Evolutionary conservation across 768 basidiomycete genomes (phyloP), one percentile per base, ranked within the genome.

Genomic region (Termitomyces sp.): DNA sequence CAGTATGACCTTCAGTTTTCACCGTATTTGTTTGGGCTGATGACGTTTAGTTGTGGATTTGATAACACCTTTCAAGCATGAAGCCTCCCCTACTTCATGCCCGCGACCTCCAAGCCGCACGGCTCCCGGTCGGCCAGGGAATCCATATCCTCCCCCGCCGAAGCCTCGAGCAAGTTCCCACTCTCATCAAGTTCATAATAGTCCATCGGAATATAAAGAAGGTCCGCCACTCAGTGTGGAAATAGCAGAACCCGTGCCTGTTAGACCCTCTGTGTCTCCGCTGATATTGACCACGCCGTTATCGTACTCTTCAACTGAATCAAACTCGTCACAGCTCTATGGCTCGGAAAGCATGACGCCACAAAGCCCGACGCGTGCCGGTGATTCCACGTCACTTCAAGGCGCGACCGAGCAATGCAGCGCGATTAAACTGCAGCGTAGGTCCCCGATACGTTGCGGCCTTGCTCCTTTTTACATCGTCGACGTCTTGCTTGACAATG

Each of bases 31-130:
- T 46, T 15, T 5, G 22, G 27, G 20, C 37, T 36, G 34, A 33
- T 34, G 37, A 7, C 5, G 27, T 44, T 15, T 53, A 36, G 47
- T 34, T 37, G 16, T 56, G 71, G 73, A 75, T 31, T 66, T 75
- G 22, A 60, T 71, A 6, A 60, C 30, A 20, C 57, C 30, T 34
- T 46, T 30, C 24, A 54, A 55, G 31, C 15, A 20, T 18, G 44
- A 18, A 33, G 16, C 31, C 58, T 62, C 34, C 56, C 69, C 52
- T 39, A 63, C 45, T 42, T 31, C 13, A 24, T n/a, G 27, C 18
- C 41, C 53, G n/a, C 39, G 13, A 66, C 61, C 51, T 63, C 30
- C n/a, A 54, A n/a, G 61, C 45, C 66, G 22, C 59, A 64, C 33
- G 46, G 54, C 18, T 66, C 69, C 34, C 63, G 65, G 47, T 61